phyloP scores from a whole-genome alignment of 2,329 filamentous ascomycete species.

The Ceratocystis lukuohia region DNA sequence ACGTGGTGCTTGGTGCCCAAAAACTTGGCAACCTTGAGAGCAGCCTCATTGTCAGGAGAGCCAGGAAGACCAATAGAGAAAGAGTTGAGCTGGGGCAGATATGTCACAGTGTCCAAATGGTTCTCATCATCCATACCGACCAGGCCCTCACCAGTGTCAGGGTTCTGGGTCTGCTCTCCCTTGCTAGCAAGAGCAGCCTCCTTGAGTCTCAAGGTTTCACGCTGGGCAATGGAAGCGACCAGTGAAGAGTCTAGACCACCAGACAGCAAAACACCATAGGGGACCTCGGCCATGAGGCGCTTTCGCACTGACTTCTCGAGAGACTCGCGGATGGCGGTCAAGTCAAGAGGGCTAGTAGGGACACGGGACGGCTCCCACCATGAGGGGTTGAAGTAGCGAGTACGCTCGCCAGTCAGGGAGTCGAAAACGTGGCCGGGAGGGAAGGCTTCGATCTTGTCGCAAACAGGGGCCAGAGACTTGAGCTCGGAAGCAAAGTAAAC shows the following conservation, averaged over 20 bases:
- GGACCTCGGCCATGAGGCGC: slow-evolving; percentile 96
- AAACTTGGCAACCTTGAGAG: slow-evolving; percentile 87
- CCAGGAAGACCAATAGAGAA: slow-evolving; percentile 95
- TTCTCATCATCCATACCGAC: slow-evolving; percentile 92
- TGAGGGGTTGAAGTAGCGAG: slow-evolving; percentile 76
- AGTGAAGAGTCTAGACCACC: slow-evolving; percentile 92
- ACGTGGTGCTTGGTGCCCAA: slow-evolving; percentile 95
- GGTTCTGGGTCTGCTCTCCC: slow-evolving; percentile 31
- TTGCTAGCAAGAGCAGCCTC: slow-evolving; percentile 42
- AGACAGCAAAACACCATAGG: slow-evolving; percentile 89
- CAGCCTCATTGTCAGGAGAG: slow-evolving; percentile 83
- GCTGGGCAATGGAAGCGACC: slow-evolving; percentile 87
- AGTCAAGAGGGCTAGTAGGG: slow-evolving; percentile 67
- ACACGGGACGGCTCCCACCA: slow-evolving; percentile 81
- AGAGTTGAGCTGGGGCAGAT: slow-evolving; percentile 89
- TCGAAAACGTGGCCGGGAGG: slow-evolving; percentile 94
- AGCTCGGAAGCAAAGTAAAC: slow-evolving; percentile 96
- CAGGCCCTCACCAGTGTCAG: slow-evolving; percentile 47
- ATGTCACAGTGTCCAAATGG: slow-evolving; percentile 76
- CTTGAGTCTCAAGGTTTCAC: slow-evolving; percentile 71
- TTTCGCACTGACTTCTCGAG: slow-evolving; percentile 90
- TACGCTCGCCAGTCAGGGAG: slow-evolving; percentile 74
- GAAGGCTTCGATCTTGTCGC: slow-evolving; percentile 89
- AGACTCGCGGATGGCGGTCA: slow-evolving; percentile 65
- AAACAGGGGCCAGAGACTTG: slow-evolving; percentile 84